A percentile compares a stretch with the other conserved stretches of the same genome.
phyloP scores from a whole-genome alignment of 495 filamentous ascomycete genomes.

The Polyplosphaeria fusca region DNA sequence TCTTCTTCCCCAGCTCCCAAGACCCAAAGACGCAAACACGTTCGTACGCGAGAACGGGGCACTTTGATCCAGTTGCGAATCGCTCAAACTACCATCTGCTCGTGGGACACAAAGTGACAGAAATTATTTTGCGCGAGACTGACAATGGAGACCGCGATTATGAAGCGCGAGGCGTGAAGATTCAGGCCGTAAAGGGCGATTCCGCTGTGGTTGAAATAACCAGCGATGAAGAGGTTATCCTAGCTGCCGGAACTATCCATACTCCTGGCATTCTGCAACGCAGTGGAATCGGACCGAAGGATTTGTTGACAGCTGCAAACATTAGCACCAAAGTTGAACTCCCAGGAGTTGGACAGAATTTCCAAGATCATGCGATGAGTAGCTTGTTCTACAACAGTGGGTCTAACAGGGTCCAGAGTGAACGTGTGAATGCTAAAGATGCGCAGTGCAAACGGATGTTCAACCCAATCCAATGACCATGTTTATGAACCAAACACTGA shows the following conservation, averaged over 20 bases:
- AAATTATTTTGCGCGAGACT: not conserved
- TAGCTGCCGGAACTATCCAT: slow-evolving; percentile 23
- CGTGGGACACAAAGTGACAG: slow-evolving; percentile 12
- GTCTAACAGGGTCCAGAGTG: not conserved
- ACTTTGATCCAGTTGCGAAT: slow-evolving; percentile 13
- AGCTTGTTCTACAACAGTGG: slow-evolving; percentile 23
- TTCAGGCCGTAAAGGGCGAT: slow-evolving; percentile 4
- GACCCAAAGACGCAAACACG: slow-evolving; percentile 16
- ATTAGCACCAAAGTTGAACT: slow-evolving; percentile 43
- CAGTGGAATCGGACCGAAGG: slow-evolving; percentile 28
- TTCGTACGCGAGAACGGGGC: slow-evolving; percentile 9
- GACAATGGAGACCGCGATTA: not conserved
- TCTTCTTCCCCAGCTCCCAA: slow-evolving; percentile 15
- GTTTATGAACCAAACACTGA: slow-evolving; percentile 12
- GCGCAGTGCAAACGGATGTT: slow-evolving; percentile 5
- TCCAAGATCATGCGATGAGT: slow-evolving; percentile 46
- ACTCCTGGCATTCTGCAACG: slow-evolving; percentile 21
- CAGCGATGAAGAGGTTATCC: slow-evolving; percentile 14
- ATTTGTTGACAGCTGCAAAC: slow-evolving; percentile 21
- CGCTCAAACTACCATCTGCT: slow-evolving; percentile 21
- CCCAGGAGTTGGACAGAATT: slow-evolving; percentile 54
- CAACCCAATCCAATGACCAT: slow-evolving; percentile 4
- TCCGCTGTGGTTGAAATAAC: not conserved
- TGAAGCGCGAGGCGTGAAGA: slow-evolving; percentile 3
- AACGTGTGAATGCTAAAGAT: no score